Evolutionary conservation across 2,329 filamentous ascomycete species (phyloP), one percentile per base, ranked within the genome.

Genomic region (Cordyceps fumosorosea): DNA sequence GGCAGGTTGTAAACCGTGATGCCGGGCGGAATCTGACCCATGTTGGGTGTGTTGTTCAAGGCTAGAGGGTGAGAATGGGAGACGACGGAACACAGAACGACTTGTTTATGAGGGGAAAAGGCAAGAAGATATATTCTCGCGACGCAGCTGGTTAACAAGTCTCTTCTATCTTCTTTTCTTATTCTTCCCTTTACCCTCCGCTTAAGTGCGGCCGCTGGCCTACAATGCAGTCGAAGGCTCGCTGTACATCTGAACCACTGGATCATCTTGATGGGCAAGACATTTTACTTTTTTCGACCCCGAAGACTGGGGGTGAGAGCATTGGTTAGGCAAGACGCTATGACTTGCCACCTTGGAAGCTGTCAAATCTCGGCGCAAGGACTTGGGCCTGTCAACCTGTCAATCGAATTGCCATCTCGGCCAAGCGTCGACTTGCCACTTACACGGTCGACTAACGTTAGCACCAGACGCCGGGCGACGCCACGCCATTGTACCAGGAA

Each of bases 1-100:
- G 70, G 72, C 5, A 73, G 44, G 45, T 69, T 71, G 66, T 73
- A 73, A 51, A 72, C 65, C n/a, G 70, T 69, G 37, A 70, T 53
- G n/a, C 60, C 60, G 7, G 60, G 60, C 4, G 60, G 60, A 18
- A 48, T 32, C 45, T 62, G 47, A 40, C 58, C 54, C 60, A 62
- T 62, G 14, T 24, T 58, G 47, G 18, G 24, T 34, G n/a, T 11
- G 18, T 3, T 34, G 11, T 16, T 5, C 34, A 44, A 47, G 37
- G 29, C 3, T 16, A 26, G 1, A 34, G 8, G n/a, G 32, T 3
- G 18, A 26, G 20, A 26, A 52, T 22, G 29, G 26, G n/a, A 51
- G 26, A 40, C n/a, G 11, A 22, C 7, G 14, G 11, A 16, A 24
- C 18, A 29, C 1, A 29, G 37, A 24, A 12, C 7, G 34, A 11